Evolutionary conservation across 805 yeast genomes (phyloP).

Genomic region (Kodamaea kakaduensis): DNA sequence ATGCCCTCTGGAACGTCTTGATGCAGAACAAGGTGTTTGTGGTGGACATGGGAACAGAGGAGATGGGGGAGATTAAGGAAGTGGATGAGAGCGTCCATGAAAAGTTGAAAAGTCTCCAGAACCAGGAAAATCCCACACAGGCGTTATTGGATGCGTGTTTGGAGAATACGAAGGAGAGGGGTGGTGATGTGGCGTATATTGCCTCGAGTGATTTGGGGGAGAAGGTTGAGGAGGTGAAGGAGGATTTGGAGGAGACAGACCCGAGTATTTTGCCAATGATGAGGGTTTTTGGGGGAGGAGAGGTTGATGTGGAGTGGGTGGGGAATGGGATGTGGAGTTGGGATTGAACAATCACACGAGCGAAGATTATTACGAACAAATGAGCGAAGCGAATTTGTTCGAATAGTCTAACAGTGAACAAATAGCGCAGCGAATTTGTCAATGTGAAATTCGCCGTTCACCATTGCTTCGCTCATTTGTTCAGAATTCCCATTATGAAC

Average conservation of each 20-base stretch:
- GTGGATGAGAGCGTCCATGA: conserved; percentile 1
- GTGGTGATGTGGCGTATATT: background rate
- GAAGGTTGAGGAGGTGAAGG: background rate
- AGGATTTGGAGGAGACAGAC: background rate
- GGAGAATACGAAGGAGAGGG: background rate
- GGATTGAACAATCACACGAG: no score
- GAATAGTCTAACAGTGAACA: no score
- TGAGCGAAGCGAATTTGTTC: no score
- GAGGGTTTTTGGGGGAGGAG: conserved; percentile 26
- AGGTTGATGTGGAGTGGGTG: conserved; percentile 37
- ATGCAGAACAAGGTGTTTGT: conserved; percentile 4
- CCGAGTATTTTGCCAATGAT: conserved; percentile 31
- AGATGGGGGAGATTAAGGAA: background rate
- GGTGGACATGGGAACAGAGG: conserved; percentile 1
- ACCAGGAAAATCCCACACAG: background rate
- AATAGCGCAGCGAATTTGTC: no score
- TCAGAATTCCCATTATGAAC: no score
- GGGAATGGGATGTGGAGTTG: conserved; percentile 29
- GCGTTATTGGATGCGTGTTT: conserved; percentile 4
- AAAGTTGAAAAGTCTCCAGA: no score
- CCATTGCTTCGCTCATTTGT: no score
- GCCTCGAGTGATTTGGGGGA: background rate
- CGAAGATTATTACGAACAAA: no score
- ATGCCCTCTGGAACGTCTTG: conserved; percentile 4
- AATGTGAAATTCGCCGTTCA: no score